A percentile compares a stretch with the other conserved stretches of the same genome.
These are phyloP conservation scores for Hypoxylon sp. DNA, from an alignment of 2,329 filamentous ascomycete genomes.

Conservation along the genomic window DNA sequence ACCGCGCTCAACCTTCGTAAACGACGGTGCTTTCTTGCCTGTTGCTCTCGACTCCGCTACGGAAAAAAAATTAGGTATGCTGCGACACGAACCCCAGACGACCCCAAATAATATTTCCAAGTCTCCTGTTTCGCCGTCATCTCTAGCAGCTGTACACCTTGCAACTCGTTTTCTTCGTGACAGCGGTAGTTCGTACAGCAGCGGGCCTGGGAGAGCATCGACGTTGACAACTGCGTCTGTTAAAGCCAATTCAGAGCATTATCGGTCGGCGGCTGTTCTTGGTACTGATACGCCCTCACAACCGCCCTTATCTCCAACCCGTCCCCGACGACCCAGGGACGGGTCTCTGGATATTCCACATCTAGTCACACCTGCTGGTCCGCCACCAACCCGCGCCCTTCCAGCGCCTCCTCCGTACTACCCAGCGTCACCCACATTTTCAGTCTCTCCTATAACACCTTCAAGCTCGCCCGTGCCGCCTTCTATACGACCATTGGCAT, in stretches of 20 bases:
- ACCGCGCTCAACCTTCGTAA: conserved; percentile 35
- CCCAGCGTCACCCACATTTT: conserved; percentile 48
- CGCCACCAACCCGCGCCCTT: conserved; percentile 63
- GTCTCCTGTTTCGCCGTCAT: conserved; percentile 21
- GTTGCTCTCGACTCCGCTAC: conserved; percentile 59
- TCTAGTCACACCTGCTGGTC: conserved; percentile 56
- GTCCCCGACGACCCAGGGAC: conserved; percentile 58
- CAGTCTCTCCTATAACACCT: conserved; percentile 38
- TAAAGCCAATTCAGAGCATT: conserved; percentile 47
- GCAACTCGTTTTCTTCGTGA: conserved; percentile 35
- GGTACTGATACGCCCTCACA: conserved; percentile 44
- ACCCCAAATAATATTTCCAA: conserved; percentile 33
- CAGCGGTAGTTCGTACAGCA: conserved; percentile 38
- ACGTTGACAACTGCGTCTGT: conserved; percentile 46
- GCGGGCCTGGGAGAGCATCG: conserved; percentile 30
- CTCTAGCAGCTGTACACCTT: conserved; percentile 33
- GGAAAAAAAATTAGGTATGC: conserved; percentile 55
- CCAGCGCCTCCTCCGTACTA: conserved; percentile 53
- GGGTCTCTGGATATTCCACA: conserved; percentile 57
- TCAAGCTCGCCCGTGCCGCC: conserved; percentile 26
- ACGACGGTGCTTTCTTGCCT: conserved; percentile 54
- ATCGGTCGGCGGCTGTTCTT: conserved; percentile 32
- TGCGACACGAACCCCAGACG: conserved; percentile 53
- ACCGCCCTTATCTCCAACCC: conserved; percentile 53
- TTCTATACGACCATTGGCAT: conserved; percentile 7